Evolutionary conservation across 208 protist genomes (phyloP).

Genomic region (Sergeia podlipaevii): DNA sequence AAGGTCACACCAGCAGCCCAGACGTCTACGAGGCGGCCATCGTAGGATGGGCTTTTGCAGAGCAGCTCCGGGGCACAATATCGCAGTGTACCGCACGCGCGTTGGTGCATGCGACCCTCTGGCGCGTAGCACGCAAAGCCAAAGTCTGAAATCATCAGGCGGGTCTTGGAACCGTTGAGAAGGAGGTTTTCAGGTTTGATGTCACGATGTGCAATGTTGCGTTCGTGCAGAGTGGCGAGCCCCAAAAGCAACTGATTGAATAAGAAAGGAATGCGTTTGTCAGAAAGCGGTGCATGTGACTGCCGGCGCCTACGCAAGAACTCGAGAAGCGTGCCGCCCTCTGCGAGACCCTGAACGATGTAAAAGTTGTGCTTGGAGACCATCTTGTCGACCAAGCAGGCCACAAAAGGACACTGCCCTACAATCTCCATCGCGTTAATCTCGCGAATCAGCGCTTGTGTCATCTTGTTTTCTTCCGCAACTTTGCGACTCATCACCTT

Average conservation of each 20-base stretch:
- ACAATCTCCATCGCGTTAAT: conserved; percentile 62
- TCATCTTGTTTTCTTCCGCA: conserved; percentile 46
- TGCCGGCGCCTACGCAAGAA: conserved; percentile 8
- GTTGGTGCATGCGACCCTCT: conserved; percentile 27
- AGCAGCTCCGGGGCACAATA: conserved; percentile 88
- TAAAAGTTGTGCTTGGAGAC: conserved; percentile 79
- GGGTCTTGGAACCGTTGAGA: conserved; percentile 45
- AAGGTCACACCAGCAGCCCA: conserved; percentile 89
- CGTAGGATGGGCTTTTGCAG: conserved; percentile 66
- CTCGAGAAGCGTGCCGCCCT: conserved; percentile 77
- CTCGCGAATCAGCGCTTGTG: conserved; percentile 52
- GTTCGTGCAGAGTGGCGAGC: conserved; percentile 47
- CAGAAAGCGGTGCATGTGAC: not conserved
- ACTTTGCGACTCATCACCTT: conserved; percentile 64
- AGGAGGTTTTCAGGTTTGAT: conserved; percentile 89
- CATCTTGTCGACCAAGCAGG: conserved; percentile 65
- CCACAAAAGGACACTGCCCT: conserved; percentile 40
- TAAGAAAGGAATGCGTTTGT: conserved; percentile 25
- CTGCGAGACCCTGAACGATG: conserved; percentile 71
- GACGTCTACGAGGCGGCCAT: conserved; percentile 86
- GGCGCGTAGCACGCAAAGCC: conserved; percentile 80
- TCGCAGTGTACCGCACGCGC: conserved; percentile 69
- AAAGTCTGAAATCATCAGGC: conserved; percentile 81
- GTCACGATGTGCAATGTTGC: conserved; percentile 81
- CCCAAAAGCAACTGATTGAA: conserved; percentile 71